Evolutionary conservation across 441 rosid species (phyloP).

Genomic region (Gossypium laxum): DNA sequence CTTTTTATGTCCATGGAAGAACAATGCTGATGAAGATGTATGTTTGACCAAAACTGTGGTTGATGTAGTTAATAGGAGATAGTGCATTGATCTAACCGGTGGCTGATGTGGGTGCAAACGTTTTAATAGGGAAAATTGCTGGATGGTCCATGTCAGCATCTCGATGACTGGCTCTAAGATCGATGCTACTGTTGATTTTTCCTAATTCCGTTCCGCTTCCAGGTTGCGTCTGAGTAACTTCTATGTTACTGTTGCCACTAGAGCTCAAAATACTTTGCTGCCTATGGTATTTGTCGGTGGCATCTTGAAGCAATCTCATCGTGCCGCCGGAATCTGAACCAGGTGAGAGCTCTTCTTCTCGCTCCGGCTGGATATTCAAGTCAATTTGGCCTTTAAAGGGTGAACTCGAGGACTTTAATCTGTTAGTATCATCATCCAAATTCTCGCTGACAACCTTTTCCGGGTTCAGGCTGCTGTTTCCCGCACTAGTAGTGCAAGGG

Average conservation of each 20-base stretch:
- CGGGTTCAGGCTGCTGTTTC: slow-evolving; percentile 33
- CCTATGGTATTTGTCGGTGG: slow-evolving; percentile 29
- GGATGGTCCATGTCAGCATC: slow-evolving; percentile 19
- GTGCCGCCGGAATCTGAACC: slow-evolving; percentile 38
- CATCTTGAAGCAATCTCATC: slow-evolving; percentile 42
- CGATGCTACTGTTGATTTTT: background rate
- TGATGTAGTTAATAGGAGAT: slow-evolving; percentile 1
- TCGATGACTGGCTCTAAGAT: background rate
- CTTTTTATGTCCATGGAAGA: slow-evolving; percentile 26
- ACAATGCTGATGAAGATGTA: slow-evolving; percentile 15
- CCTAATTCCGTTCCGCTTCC: slow-evolving; percentile 17
- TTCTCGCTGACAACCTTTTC: slow-evolving; percentile 33
- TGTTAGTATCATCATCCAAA: slow-evolving; percentile 38
- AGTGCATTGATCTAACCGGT: slow-evolving; percentile 20
- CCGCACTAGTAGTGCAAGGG: slow-evolving; percentile 30
- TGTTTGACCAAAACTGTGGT: slow-evolving; percentile 11
- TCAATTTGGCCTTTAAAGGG: slow-evolving; percentile 74
- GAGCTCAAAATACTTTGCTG: slow-evolving; percentile 31
- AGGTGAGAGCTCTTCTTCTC: slow-evolving; percentile 67
- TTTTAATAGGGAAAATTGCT: slow-evolving; percentile 17
- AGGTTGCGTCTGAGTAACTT: slow-evolving; percentile 17
- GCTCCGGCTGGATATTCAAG: slow-evolving; percentile 81
- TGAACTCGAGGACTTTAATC: slow-evolving; percentile 35
- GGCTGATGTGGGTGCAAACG: slow-evolving; percentile 31
- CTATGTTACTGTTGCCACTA: slow-evolving; percentile 20